Percentiles rank a stretch among this genome's conserved stretches.
phyloP scores from a whole-genome alignment of 2,329 filamentous ascomycete genomes.

The Talaromyces funiculosus region DNA sequence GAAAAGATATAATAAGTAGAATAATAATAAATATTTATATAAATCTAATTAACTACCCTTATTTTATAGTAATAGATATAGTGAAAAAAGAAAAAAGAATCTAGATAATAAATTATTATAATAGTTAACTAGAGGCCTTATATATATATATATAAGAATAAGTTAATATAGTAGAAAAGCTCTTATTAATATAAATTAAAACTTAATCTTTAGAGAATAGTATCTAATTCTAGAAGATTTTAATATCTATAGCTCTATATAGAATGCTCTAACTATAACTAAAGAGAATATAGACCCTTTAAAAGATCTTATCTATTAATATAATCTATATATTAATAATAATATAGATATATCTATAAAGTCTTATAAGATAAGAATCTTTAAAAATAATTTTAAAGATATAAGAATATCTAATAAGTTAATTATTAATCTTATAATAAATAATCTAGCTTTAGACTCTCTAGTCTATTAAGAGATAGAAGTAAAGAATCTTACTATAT shows the following conservation, averaged over 20 bases:
- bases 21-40: no score
- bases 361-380: background rate
- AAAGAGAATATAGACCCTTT: background rate
- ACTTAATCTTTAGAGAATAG: no score
- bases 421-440: background rate
- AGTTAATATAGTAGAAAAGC: no score
- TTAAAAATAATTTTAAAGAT: background rate
- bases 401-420: background rate
- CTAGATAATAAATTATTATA: no score
- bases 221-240: background rate
- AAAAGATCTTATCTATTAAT: background rate
- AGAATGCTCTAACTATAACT: background rate
- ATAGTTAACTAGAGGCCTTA: no score
- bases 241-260: background rate
- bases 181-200: no score
- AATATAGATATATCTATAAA: background rate
- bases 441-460: background rate
- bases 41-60: no score
- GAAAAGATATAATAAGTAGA: no score
- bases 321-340: background rate
- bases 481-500: background rate
- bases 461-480: background rate
- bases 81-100: no score
- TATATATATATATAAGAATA: no score
- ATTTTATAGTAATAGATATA: no score